Evolutionary conservation across 2,329 filamentous ascomycete species (phyloP), one percentile per base, ranked within the genome.

Genomic region (Hypoxylon sp.): DNA sequence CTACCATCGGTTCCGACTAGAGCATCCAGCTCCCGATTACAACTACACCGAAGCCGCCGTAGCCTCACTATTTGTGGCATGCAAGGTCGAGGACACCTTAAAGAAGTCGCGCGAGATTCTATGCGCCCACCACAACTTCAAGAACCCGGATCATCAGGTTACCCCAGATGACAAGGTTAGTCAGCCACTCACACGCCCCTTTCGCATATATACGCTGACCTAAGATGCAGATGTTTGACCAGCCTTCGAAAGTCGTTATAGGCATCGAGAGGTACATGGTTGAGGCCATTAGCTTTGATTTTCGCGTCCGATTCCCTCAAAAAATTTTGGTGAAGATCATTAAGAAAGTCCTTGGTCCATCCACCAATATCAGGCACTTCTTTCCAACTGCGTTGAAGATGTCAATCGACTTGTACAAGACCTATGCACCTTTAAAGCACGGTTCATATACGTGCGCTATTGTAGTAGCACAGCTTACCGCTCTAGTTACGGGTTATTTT

Each of bases 11-110:
- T 98, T 98, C 79, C 91, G 95, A 33, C 86, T 98, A 58, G 89
- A 91, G 50, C 94, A 97, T 76, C 88, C 90, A n/a, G 93, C 95
- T 73, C 89, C 85, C 72, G 94, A 97, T 76, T 97, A 97, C 80
- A 92, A 92, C 79, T 94, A 90, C 71, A 81, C 93, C 79, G 95
- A 98, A 78, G 95, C 94, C 1, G 94, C 95, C 0, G 89, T 96
- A 6, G 94, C 96, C 0, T 92, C 94, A 25, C 84, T 99, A 7
- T 95, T 98, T 77, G 92, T 95, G 2, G 95, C 95, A 2, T 98
- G 95, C 85, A 99, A 99, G 83, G 94, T 97, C 50, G 96, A 99
- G 81, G 96, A 99, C 80, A 99, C 96, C 0, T 88, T 98, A 73
- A 99, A 99, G 82, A 98, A 98, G 83, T 97, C 94, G 2, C 90